Evolutionary conservation across 306 rosid species (phyloP).

Genomic region (Vigna reflexopilosa): DNA sequence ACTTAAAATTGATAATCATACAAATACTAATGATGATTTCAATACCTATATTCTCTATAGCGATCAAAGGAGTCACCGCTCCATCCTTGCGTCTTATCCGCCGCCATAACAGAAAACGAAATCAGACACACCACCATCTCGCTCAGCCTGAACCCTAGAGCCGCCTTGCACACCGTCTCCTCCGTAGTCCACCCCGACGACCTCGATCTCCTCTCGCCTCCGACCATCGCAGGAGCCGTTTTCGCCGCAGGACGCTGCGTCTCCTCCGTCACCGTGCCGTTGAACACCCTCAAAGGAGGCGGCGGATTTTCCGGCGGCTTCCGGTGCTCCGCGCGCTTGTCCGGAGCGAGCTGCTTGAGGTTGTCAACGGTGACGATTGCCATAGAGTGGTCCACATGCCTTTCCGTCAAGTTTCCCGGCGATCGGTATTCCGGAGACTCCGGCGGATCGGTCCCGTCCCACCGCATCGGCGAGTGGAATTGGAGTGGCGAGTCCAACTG

Average conservation of each 20-base stretch:
- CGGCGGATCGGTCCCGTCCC: constrained; percentile 58
- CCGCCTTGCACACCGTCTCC: constrained; percentile 59
- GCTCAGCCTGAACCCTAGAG: constrained; percentile 80
- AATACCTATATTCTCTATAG: constrained; percentile 91
- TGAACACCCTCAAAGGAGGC: constrained; percentile 32
- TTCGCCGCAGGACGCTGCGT: constrained; percentile 51
- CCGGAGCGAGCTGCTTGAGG: constrained; percentile 49
- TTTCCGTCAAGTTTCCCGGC: constrained; percentile 56
- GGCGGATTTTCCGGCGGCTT: constrained; percentile 48
- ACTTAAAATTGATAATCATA: background rate
- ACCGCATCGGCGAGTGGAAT: constrained; percentile 67
- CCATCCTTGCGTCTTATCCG: constrained; percentile 95
- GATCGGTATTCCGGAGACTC: constrained; percentile 68
- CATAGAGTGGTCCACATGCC: constrained; percentile 55
- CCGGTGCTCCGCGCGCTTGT: constrained; percentile 32
- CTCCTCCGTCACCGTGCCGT: constrained; percentile 54
- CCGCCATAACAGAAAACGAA: constrained; percentile 94
- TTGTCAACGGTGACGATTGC: constrained; percentile 59
- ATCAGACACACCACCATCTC: constrained; percentile 76
- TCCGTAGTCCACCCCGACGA: constrained; percentile 47
- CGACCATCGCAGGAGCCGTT: constrained; percentile 49
- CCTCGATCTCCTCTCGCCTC: constrained; percentile 50
- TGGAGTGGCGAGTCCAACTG: constrained; percentile 60
- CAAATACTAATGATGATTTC: background rate
- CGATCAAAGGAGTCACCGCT: constrained; percentile 96